Percentiles rank a stretch among this genome's conserved stretches.
Evolutionary conservation across 2,329 filamentous ascomycete species (phyloP).

Genomic region (Trichoderma gracile): DNA sequence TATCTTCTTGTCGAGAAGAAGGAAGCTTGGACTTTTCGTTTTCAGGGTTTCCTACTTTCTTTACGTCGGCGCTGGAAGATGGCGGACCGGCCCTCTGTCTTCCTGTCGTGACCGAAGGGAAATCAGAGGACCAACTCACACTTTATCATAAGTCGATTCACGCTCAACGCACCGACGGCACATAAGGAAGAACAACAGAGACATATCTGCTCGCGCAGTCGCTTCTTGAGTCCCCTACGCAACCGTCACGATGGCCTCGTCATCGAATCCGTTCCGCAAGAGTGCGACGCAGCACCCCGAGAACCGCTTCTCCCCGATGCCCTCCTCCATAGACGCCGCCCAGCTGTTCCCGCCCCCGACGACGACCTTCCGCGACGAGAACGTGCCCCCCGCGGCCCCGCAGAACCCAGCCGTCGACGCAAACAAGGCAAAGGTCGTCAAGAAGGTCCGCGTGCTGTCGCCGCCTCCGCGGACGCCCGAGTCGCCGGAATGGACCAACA

Average conservation of each 20-base stretch:
- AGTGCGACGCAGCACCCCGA: constrained; percentile 25
- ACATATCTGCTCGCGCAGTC: background rate
- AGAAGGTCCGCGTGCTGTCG: constrained; percentile 68
- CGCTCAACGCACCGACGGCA: background rate
- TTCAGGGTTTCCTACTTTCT: background rate
- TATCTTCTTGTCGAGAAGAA: constrained; percentile 3
- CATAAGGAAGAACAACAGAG: too few species aligned
- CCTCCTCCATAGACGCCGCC: constrained; percentile 27
- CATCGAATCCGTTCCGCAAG: constrained; percentile 33
- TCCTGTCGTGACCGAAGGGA: constrained; percentile 22
- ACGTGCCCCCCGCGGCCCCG: constrained; percentile 3
- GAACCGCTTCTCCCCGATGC: constrained; percentile 24
- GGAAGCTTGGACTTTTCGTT: background rate
- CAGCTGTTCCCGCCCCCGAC: constrained; percentile 24
- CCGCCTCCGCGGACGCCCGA: constrained; percentile 63
- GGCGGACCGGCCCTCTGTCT: constrained; percentile 18
- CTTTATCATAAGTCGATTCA: background rate
- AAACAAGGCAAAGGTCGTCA: constrained; percentile 55
- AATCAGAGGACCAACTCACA: constrained; percentile 1
- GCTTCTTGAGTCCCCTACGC: background rate
- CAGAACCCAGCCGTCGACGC: constrained; percentile 22
- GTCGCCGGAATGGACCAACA: constrained; percentile 43
- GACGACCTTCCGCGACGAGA: constrained; percentile 24
- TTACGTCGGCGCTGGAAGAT: constrained; percentile 13
- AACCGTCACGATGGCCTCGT: constrained; percentile 27